These are phyloP conservation scores for Coemansia interrupta DNA, from an alignment of 192 early-diverging fungal species.

Conservation along the genomic window DNA sequence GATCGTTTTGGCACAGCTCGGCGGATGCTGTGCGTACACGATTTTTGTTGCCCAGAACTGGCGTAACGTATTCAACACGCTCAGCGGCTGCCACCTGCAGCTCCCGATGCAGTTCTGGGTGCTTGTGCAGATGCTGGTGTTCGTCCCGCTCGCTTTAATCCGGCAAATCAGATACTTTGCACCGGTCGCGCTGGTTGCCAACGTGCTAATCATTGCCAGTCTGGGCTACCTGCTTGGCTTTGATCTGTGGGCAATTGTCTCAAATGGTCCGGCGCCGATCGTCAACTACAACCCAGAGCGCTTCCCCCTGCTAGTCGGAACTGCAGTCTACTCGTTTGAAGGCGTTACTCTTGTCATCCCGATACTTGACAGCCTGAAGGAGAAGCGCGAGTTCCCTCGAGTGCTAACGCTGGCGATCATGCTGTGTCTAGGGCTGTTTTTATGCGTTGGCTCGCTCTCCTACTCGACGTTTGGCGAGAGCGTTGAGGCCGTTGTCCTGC, in stretches of 20 bases:
- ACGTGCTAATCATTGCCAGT: slow-evolving; percentile 87
- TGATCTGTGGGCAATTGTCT: slow-evolving; percentile 57
- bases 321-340: slow-evolving; percentile 90
- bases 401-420: slow-evolving; percentile 77
- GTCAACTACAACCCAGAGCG: slow-evolving; percentile 76
- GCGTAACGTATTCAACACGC: slow-evolving; percentile 64
- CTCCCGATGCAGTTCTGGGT: slow-evolving; percentile 76
- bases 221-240: slow-evolving; percentile 82
- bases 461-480: slow-evolving; percentile 85
- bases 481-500: slow-evolving; percentile 84
- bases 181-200: slow-evolving; percentile 82
- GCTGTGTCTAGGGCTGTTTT: slow-evolving; percentile 76
- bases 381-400: slow-evolving; percentile 74
- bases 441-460: slow-evolving; percentile 77
- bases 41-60: slow-evolving; percentile 90
- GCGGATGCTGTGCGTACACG: slow-evolving; percentile 86
- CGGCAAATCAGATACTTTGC: slow-evolving; percentile 90
- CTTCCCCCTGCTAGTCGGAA: slow-evolving; percentile 90
- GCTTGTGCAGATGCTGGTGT: slow-evolving; percentile 66
- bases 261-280: slow-evolving; percentile 57
- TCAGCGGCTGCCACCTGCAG: slow-evolving; percentile 61
- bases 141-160: slow-evolving; percentile 86
- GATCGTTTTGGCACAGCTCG: slow-evolving; percentile 75
- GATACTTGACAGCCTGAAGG: slow-evolving; percentile 76
- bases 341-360: slow-evolving; percentile 82